Evolutionary conservation across 768 basidiomycete species (phyloP).

Genomic region (Tylopilus felleus): DNA sequence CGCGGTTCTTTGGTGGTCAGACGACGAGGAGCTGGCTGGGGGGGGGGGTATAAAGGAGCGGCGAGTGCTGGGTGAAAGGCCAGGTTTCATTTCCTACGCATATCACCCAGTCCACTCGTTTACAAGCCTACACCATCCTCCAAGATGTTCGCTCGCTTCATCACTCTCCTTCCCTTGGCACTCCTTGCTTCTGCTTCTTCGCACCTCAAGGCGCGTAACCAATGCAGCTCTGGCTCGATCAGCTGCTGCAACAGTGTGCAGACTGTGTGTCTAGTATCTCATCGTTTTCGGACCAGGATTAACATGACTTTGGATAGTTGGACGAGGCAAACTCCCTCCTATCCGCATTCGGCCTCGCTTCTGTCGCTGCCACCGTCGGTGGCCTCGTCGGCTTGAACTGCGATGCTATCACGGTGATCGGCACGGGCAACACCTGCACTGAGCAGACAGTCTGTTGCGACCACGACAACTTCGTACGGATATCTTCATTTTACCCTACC

Average conservation of each 20-base stretch:
- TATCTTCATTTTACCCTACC: no score
- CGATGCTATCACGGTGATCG: slow-evolving; percentile 2
- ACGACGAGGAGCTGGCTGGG: not conserved
- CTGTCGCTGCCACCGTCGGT: not conserved
- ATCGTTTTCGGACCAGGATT: not conserved
- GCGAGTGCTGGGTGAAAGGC: not conserved
- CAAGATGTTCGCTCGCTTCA: slow-evolving; percentile 14
- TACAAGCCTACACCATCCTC: not conserved
- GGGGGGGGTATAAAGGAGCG: not conserved
- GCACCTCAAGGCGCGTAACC: slow-evolving; percentile 3
- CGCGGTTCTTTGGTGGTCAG: not conserved
- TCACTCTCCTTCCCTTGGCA: slow-evolving; percentile 15
- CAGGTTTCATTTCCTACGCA: not conserved
- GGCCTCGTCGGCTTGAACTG: slow-evolving; percentile 11
- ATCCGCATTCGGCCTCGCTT: not conserved
- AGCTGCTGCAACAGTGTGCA: slow-evolving; percentile 12
- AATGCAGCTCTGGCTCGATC: slow-evolving; percentile 10
- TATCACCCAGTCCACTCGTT: slow-evolving; percentile 3
- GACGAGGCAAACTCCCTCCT: not conserved
- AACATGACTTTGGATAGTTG: not conserved
- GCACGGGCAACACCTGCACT: slow-evolving; percentile 3
- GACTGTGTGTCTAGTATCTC: not conserved
- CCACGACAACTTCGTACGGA: slow-evolving; percentile 4
- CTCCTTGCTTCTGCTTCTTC: slow-evolving; percentile 12
- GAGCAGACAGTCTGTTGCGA: slow-evolving; percentile 9